A percentile compares a stretch with the other conserved stretches of the same genome.
phyloP scores from a whole-genome alignment of 371 early-diverging fungal genomes.

The Apophysomyces ossiformis region DNA sequence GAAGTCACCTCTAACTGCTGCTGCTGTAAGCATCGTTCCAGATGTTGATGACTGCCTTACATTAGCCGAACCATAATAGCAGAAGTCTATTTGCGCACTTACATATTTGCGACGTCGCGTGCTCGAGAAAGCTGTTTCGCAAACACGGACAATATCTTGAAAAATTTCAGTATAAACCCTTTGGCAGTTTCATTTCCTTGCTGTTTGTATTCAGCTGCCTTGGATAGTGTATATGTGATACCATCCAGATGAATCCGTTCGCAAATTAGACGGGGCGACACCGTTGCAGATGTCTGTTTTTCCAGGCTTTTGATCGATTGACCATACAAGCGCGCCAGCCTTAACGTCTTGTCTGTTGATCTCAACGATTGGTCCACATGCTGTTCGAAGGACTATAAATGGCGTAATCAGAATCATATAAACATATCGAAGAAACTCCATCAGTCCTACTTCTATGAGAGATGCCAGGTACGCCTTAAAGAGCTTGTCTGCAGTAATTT shows the following conservation, averaged over 20 bases:
- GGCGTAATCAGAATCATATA: neutral
- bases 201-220: constrained; percentile 34
- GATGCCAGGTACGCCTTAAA: constrained; percentile 43
- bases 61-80: neutral
- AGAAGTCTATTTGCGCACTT: constrained; percentile 17
- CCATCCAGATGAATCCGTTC: constrained; percentile 48
- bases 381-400: constrained; percentile 37
- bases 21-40: constrained; percentile 36
- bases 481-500: constrained; percentile 32
- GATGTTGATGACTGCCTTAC: constrained; percentile 36
- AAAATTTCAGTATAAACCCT: constrained; percentile 42
- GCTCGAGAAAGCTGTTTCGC: constrained; percentile 37
- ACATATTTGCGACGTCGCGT: constrained; percentile 52
- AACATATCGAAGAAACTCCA: neutral
- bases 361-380: constrained; percentile 27
- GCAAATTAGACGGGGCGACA: constrained; percentile 32
- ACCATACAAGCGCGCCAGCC: constrained; percentile 36
- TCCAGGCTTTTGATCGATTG: constrained; percentile 27
- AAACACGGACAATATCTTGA: constrained; percentile 40
- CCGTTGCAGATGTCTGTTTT: constrained; percentile 22
- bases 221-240: constrained; percentile 35
- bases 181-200: constrained; percentile 27
- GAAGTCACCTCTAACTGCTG: constrained; percentile 23
- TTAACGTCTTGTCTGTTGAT: constrained; percentile 42
- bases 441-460: constrained; percentile 44